Percentiles rank a stretch among this genome's conserved stretches.
These are phyloP conservation scores for Trichosporon sp. DNA, from an alignment of 1,284 basidiomycete genomes.

Conservation along the genomic window DNA sequence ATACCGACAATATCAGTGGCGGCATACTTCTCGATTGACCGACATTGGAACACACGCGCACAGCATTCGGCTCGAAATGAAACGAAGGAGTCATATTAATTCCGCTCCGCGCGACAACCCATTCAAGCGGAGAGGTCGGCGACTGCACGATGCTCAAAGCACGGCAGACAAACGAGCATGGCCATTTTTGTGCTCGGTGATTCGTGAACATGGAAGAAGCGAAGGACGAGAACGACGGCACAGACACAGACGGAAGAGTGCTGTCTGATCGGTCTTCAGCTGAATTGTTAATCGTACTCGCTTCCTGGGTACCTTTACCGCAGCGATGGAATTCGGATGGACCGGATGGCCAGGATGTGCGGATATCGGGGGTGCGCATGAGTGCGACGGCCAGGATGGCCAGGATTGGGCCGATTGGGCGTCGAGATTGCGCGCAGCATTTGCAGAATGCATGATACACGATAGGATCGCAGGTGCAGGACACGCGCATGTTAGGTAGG, in stretches of 20 bases:
- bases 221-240: background rate
- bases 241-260: background rate
- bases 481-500: too few relatives aligned
- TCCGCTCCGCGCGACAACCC: background rate
- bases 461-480: background rate
- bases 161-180: too few relatives aligned
- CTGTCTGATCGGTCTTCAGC: too few relatives aligned
- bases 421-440: too few relatives aligned
- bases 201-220: background rate
- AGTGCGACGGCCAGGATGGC: constrained; percentile 1
- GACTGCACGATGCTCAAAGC: background rate
- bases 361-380: background rate
- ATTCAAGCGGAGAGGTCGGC: background rate
- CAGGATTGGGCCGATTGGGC: background rate
- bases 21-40: background rate
- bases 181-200: background rate
- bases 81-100: background rate
- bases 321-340: background rate
- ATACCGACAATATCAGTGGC: background rate
- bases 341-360: background rate
- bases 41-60: background rate
- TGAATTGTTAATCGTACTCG: background rate
- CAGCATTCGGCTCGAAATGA: background rate
- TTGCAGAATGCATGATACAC: too few relatives aligned
- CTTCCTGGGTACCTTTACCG: background rate